Conservation (phyloP, 2,329 filamentous ascomycete species). For the Arthrobotrys musiformis region DNA sequence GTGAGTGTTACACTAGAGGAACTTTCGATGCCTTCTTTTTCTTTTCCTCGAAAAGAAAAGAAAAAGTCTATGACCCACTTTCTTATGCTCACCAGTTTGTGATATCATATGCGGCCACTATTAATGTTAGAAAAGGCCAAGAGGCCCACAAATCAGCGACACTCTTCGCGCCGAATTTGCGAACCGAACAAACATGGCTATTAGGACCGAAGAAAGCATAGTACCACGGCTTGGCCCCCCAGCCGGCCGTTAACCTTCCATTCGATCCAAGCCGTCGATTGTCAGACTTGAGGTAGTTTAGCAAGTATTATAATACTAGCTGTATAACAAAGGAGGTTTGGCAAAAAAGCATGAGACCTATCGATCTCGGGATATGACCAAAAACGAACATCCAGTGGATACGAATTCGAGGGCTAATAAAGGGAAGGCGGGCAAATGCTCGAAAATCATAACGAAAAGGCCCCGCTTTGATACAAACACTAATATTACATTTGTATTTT, state of each 20-base stretch:
- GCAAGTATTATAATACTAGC: background rate
- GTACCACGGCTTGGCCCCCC: background rate
- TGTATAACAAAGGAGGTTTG: background rate
- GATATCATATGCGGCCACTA: conserved; percentile 32
- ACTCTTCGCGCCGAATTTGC: conserved; percentile 42
- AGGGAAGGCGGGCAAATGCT: background rate
- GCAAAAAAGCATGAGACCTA: conserved; percentile 18
- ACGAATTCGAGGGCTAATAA: background rate
- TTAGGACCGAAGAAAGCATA: background rate
- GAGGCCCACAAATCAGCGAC: conserved; percentile 40
- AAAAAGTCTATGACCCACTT: conserved; percentile 4
- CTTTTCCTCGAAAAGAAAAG: conserved; percentile 11
- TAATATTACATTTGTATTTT: background rate
- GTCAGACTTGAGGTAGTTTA: conserved; percentile 15
- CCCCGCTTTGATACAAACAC: conserved; percentile 16
- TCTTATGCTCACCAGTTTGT: conserved; percentile 2
- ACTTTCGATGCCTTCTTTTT: conserved; percentile 18
- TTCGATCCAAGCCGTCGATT: background rate
- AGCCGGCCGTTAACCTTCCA: conserved; percentile 12
- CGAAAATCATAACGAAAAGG: background rate
- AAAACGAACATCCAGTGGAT: conserved; percentile 8
- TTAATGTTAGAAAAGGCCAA: background rate
- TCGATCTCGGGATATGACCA: conserved; percentile 36
- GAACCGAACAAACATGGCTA: conserved; percentile 39
- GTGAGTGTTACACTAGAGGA: conserved; percentile 32